Evolutionary conservation across 2,329 filamentous ascomycete species (phyloP), one percentile per base, ranked within the genome.

Genomic region (Coniochaeta sp.): DNA sequence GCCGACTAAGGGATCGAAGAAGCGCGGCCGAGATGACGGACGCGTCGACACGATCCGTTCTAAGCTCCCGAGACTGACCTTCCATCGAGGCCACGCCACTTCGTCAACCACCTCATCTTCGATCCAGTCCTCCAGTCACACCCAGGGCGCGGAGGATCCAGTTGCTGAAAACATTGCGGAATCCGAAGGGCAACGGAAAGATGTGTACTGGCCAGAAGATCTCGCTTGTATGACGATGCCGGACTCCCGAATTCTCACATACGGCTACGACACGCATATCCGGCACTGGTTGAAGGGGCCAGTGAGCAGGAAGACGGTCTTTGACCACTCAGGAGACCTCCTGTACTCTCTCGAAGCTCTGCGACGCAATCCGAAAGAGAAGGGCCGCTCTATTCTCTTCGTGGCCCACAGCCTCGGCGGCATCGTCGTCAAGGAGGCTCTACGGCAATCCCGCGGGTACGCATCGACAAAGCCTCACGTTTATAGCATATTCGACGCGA

Each of bases 391-490:
- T 50, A 19, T 50, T 50, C 32, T 55, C 32, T 32, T 22, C 8
- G 28, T 22, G 10, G 34, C 34, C 14, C 72, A 74, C 56, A 74
- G 72, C 57, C 68, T 74, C 1, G 73, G 73, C 1, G 72, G 72
- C 0, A 67, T 74, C 9, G 59, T 74, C 16, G 65, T 71, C 30
- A 74, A 74, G 30, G 68, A 73, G 34, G 57, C 50, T 19, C 42
- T 66, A 8, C 40, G 58, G 24, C 59, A 17, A 52, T 66, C 65
- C 34, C 60, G 34, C 2, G 55, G 22, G 1, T 66, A 58, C 55
- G 55, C 38, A 8, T 19, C 9, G 2, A 22, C 24, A 10, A 62
- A 64, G 3, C 9, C 58, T 4, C 59, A 65, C 9, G 58, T 69
- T 5, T 50, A 26, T 12, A 3, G 9, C 8, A 55, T 65, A 17